Evolutionary conservation across 345 rosid genomes (phyloP).

Genomic region (Carallia brachiata): DNA sequence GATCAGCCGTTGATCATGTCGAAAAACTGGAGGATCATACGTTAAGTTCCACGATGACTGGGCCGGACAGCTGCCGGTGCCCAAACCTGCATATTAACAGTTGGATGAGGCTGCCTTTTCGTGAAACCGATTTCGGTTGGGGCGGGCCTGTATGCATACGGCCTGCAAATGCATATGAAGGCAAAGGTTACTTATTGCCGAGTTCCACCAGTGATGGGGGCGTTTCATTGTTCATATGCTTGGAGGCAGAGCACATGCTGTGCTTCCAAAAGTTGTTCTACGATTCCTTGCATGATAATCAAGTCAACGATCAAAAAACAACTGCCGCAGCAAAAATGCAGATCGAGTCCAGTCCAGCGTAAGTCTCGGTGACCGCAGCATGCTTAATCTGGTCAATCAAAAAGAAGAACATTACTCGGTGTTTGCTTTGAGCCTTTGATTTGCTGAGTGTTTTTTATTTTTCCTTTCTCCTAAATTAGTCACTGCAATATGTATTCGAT

Average conservation of each 20-base stretch:
- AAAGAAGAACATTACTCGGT: too few relatives aligned
- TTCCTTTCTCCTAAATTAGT: too few relatives aligned
- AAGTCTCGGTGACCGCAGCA: too few relatives aligned
- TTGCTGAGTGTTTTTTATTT: too few relatives aligned
- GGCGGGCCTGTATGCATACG: conserved; percentile 8
- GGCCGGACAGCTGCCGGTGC: not conserved
- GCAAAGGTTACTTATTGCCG: conserved; percentile 2
- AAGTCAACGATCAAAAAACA: not conserved
- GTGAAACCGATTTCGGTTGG: conserved; percentile 19
- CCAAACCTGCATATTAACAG: conserved; percentile 10
- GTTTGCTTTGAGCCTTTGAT: too few relatives aligned
- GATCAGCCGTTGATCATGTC: conserved; percentile 19
- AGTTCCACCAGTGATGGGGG: not conserved
- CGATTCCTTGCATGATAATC: not conserved
- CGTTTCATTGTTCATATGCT: conserved; percentile 1
- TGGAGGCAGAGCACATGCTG: conserved; percentile 8
- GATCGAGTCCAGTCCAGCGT: too few relatives aligned
- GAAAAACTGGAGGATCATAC: not conserved
- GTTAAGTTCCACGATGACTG: not conserved
- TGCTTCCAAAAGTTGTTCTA: conserved; percentile 6
- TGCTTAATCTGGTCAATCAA: too few relatives aligned
- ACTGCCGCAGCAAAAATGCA: too few relatives aligned
- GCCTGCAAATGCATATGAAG: not conserved
- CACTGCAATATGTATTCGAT: too few relatives aligned
- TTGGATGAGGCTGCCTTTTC: conserved; percentile 6